A percentile compares a stretch with the other conserved stretches of the same genome.
Conservation (phyloP, 2,329 filamentous ascomycete species). For the Trichoderma polysporum region DNA sequence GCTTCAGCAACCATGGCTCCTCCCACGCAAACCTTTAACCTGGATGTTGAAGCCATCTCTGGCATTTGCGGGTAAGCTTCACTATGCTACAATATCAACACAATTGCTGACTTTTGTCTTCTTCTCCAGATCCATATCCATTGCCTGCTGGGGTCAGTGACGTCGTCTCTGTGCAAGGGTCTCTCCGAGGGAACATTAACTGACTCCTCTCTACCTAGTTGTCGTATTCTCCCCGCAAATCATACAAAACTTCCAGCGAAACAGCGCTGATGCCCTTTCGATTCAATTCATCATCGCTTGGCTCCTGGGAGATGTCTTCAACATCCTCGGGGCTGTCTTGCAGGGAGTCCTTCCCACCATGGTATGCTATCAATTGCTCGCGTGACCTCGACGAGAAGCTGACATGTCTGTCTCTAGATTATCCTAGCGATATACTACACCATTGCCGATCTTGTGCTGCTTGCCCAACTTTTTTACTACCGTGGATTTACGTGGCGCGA, state of each 20-base stretch:
- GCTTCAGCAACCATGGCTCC: conserved; percentile 48
- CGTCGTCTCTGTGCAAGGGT: background rate
- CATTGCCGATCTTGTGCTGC: conserved; percentile 82
- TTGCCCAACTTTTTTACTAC: conserved; percentile 94
- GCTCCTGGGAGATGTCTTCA: conserved; percentile 93
- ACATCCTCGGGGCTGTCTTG: conserved; percentile 86
- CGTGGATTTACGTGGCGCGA: conserved; percentile 73
- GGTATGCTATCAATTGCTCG: conserved; percentile 44
- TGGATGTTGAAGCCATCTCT: conserved; percentile 87
- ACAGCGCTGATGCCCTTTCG: conserved; percentile 83
- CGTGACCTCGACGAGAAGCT: background rate
- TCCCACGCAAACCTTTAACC: conserved; percentile 58
- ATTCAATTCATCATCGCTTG: conserved; percentile 91
- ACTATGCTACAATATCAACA: background rate
- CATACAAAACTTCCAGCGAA: conserved; percentile 85
- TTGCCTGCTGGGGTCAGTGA: conserved; percentile 75
- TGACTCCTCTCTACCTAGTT: conserved; percentile 48
- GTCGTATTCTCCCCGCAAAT: conserved; percentile 98
- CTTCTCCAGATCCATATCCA: conserved; percentile 77
- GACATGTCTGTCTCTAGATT: conserved; percentile 47
- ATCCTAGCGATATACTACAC: conserved; percentile 96
- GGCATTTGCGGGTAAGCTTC: conserved; percentile 77
- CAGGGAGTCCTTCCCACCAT: conserved; percentile 94
- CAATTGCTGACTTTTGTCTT: background rate
- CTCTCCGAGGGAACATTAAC: background rate